Evolutionary conservation across 108 stramenopile genomes (phyloP), one percentile per base, ranked within the genome.

Genomic region (Pseudonitzschia multiseries): DNA sequence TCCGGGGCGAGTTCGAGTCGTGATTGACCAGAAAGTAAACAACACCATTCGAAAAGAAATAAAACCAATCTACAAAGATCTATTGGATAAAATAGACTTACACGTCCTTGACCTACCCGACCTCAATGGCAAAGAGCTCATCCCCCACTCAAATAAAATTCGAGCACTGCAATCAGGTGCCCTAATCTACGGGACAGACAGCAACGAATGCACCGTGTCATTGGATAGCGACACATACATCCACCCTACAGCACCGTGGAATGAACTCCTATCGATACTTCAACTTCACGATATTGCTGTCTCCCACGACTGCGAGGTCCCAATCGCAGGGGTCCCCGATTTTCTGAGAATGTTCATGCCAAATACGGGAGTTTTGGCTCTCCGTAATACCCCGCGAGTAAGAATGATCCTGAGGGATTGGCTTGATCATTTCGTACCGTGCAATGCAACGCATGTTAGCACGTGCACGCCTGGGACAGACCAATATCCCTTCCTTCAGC

Each of bases 91-190:
- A 40, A 62, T 62, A 9, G 61, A 62, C 15, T 40, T 62, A 4
- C 13, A n/a, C n/a, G 61, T 40, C 5, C 13, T 62, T 14, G 12
- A 32, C 8, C 12, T 62, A 28, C 61, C 61, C n/a, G 15, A 62
- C 33, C 41, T 62, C 17, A 62, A 40, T 33, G 61, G 36, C 33
- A 62, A 42, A 40, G 61, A 62, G 20, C 61, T 62, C n/a, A 62
- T 62, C 15, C 61, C 61, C n/a, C 61, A 62, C 61, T 62, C 61
- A 8, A 62, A 62, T 20, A 62, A 62, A 62, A 62, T 62, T 27
- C 61, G 61, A 29, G 61, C 61, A 21, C 33, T 62, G 18, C 61
- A 62, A 33, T 32, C 61, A 14, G 61, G 32, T 6, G 32, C 61
- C 9, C 29, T 62, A 17, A 29, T 62, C 32, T 62, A 62, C 33